phyloP scores from a whole-genome alignment of 2,329 filamentous ascomycete genomes.

The Cladosporium colombiae region DNA sequence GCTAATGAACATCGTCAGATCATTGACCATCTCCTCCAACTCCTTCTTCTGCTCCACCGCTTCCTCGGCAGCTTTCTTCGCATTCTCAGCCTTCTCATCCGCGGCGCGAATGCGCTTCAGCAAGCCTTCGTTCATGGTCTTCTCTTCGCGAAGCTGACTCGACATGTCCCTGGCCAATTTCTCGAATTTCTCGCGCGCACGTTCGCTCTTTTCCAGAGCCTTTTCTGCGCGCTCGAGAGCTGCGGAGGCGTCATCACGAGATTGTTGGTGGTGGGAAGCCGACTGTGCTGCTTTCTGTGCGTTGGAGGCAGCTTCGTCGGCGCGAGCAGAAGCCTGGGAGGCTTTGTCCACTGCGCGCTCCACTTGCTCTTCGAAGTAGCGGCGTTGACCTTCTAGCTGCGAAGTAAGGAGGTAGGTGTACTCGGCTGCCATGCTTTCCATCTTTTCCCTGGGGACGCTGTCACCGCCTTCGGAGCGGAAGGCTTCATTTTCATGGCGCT shows the following conservation, averaged over 20 bases:
- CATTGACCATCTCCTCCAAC: constrained; percentile 81
- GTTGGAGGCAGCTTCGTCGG: constrained; percentile 58
- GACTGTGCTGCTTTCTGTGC: constrained; percentile 30
- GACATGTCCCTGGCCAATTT: constrained; percentile 74
- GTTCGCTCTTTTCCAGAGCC: constrained; percentile 68
- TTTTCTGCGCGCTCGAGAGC: constrained; percentile 70
- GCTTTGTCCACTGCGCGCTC: constrained; percentile 89
- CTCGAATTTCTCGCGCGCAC: constrained; percentile 69
- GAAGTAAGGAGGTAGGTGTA: constrained; percentile 92
- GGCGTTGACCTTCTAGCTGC: constrained; percentile 87
- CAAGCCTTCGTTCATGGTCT: constrained; percentile 76
- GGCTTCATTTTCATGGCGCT: constrained; percentile 40
- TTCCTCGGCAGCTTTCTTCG: constrained; percentile 51
- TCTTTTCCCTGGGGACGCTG: constrained; percentile 69
- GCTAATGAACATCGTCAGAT: constrained; percentile 83
- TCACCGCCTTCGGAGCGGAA: constrained; percentile 55
- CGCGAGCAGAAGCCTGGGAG: constrained; percentile 66
- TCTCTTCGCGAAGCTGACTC: constrained; percentile 81
- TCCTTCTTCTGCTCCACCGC: constrained; percentile 63
- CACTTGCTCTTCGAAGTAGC: constrained; percentile 92
- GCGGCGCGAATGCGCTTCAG: constrained; percentile 78
- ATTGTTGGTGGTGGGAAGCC: constrained; percentile 55
- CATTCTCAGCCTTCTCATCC: constrained; percentile 56
- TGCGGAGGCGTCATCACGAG: constrained; percentile 54
- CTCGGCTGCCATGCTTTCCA: constrained; percentile 82